Base-by-base conservation (phyloP, 192 early-diverging fungal species). In the Lunasporangiospora selenospora region DNA sequence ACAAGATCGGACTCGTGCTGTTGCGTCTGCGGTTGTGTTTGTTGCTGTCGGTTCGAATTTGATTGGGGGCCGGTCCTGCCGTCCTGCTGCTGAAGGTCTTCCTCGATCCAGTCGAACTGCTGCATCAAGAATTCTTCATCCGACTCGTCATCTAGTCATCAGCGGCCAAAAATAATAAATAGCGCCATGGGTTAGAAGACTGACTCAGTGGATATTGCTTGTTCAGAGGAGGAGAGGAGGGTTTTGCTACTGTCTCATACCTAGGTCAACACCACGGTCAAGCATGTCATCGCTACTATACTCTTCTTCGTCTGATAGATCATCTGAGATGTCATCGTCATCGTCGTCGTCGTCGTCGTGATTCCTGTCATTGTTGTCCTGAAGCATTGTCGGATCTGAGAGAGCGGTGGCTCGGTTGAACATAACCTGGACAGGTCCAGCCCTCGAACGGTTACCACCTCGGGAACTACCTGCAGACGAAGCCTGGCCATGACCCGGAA, bases 91-190 rank as follows among this genome's bases (percentile, higher is more conserved):
- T 67, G 50, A 26, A 27, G 23, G 7, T 76, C 75, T 40, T 76
- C 75, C 48, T 76, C 75, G 53, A 67, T 67, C 75, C 75, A 76
- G 42, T 76, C 42, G 38, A 76, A 76, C 15, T 65, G 63, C 23
- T 76, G 65, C 75, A 76, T 76, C 65, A 76, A 52, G 31, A 64
- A 56, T 36, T 76, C 75, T 29, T 67, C 65, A 6, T 67, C 75
- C 15, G 75, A 67, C 21, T 69, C 75, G 31, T 71, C 69, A 24
- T 73, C 69, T 63, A 70, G 23, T n/a, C n/a, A n/a, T n/a, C n/a
- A n/a, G n/a, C n/a, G n/a, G n/a, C n/a, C 18, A 36, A 27, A 43
- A 57, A 42, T 12, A 45, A 57, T 10, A 18, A 10, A 5, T 3
- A 33, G n/a, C n/a, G n/a, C n/a, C n/a, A n/a, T n/a, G n/a, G n/a